These are phyloP conservation scores for Plasmopara halstedii DNA, from an alignment of 352 stramenopile species.

Conservation along the genomic window DNA sequence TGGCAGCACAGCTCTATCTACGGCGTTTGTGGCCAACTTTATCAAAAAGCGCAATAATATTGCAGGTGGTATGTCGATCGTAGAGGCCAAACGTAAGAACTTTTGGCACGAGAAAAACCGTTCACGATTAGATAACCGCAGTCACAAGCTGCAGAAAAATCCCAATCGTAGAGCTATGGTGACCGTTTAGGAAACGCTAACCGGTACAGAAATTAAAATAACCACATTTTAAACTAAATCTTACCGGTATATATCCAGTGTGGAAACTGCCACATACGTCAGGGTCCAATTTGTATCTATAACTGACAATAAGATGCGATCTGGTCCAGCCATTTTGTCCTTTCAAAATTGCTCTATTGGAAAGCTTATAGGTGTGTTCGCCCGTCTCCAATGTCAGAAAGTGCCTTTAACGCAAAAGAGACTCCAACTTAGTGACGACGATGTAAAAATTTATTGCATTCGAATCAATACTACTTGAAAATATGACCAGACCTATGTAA, in stretches of 20 bases:
- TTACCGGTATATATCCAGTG: not conserved
- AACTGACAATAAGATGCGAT: too few species aligned
- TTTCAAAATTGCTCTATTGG: not conserved
- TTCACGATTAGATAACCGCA: conserved; percentile 70
- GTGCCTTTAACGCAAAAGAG: not conserved
- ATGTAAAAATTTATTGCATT: not conserved
- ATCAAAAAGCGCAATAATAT: conserved; percentile 81
- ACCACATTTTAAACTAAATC: conserved; percentile 6
- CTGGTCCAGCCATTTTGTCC: too few species aligned
- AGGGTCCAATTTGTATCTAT: too few species aligned
- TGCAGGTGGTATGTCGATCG: conserved; percentile 61
- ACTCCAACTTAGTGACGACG: not conserved
- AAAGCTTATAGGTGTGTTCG: not conserved
- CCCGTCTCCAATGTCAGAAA: not conserved
- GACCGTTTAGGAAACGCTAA: conserved; percentile 52
- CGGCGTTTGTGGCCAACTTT: conserved; percentile 75
- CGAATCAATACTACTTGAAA: not conserved
- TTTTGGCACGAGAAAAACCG: conserved; percentile 75
- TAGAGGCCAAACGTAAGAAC: conserved; percentile 56
- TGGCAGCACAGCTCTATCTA: conserved; percentile 61
- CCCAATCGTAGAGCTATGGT: conserved; percentile 71
- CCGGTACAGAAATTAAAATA: conserved; percentile 5
- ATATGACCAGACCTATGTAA: not conserved
- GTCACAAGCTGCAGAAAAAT: conserved; percentile 80
- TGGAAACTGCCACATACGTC: not conserved